A percentile compares a stretch with the other conserved stretches of the same genome.
Evolutionary conservation across 2,329 filamentous ascomycete genomes (phyloP).

Genomic region (Ceratocystis alfenasii): DNA sequence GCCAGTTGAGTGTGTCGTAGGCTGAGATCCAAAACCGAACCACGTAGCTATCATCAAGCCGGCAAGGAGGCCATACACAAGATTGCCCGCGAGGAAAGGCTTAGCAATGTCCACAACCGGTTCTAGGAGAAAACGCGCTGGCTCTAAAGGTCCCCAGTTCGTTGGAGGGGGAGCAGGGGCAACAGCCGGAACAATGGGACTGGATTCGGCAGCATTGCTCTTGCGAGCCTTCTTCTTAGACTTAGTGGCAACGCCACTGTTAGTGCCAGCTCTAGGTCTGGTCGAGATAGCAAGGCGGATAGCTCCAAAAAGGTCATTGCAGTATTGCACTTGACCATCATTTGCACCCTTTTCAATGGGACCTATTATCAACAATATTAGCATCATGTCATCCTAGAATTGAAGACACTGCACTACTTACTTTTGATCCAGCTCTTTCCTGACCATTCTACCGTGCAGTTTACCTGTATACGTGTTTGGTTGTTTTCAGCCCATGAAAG

Average conservation of each 20-base stretch:
- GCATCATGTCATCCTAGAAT: not conserved
- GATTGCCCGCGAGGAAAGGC: constrained; percentile 62
- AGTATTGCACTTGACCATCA: constrained; percentile 76
- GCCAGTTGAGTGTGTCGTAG: constrained; percentile 29
- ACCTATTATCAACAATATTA: constrained; percentile 39
- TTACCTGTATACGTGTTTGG: constrained; percentile 72
- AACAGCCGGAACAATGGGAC: constrained; percentile 31
- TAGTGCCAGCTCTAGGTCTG: constrained; percentile 42
- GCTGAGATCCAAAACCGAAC: constrained; percentile 49
- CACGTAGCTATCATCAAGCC: constrained; percentile 63
- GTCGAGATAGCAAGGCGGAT: constrained; percentile 62
- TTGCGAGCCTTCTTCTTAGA: constrained; percentile 52
- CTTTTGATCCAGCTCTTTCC: constrained; percentile 98
- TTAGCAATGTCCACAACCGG: constrained; percentile 58
- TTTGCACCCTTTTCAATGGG: constrained; percentile 93
- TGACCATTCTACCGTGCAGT: constrained; percentile 86
- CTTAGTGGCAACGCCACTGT: constrained; percentile 39
- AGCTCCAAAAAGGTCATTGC: constrained; percentile 63
- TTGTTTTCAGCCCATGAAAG: constrained; percentile 85
- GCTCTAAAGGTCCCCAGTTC: constrained; percentile 73
- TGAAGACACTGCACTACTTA: constrained; percentile 33
- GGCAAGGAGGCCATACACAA: constrained; percentile 62
- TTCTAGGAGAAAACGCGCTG: constrained; percentile 55
- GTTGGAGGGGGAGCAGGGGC: constrained; percentile 32
- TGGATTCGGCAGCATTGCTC: constrained; percentile 35